Evolutionary conservation across 306 rosid genomes (phyloP).

Genomic region (Pachyrhizus erosus): DNA sequence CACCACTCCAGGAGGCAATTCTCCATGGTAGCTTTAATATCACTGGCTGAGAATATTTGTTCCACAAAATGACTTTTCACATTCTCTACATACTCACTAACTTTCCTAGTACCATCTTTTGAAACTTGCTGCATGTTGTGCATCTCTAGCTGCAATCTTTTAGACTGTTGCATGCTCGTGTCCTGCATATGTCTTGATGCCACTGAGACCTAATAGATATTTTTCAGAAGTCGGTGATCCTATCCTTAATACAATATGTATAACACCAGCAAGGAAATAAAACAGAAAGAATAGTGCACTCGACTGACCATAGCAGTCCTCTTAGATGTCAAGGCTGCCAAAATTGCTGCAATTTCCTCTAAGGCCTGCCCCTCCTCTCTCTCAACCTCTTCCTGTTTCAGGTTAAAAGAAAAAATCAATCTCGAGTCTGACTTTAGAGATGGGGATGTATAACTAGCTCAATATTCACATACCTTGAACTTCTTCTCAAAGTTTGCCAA

Average conservation of each 20-base stretch:
- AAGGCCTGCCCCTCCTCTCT: constrained; percentile 77
- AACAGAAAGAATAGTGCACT: constrained; percentile 20
- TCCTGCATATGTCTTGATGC: constrained; percentile 69
- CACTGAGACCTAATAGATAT: constrained; percentile 67
- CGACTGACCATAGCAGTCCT: constrained; percentile 62
- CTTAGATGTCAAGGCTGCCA: constrained; percentile 71
- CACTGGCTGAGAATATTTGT: constrained; percentile 57
- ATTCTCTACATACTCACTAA: constrained; percentile 54
- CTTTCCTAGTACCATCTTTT: constrained; percentile 58
- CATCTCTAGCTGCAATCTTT: constrained; percentile 63
- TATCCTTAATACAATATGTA: neutral
- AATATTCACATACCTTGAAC: constrained; percentile 67
- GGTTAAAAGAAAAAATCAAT: constrained; percentile 38
- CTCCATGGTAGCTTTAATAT: constrained; percentile 56
- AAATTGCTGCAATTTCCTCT: constrained; percentile 65
- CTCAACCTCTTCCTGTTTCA: constrained; percentile 74
- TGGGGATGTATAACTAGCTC: neutral
- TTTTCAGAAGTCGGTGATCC: constrained; percentile 36
- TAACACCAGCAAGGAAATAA: constrained; percentile 11
- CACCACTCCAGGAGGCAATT: constrained; percentile 71
- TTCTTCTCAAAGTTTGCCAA: constrained; percentile 70
- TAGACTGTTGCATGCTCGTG: constrained; percentile 54
- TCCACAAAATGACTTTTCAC: constrained; percentile 58
- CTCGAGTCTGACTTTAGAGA: neutral
- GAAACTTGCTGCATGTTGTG: constrained; percentile 67